Base-by-base conservation (phyloP, 106 monocot genomes). In the Vanilla planifolia region DNA sequence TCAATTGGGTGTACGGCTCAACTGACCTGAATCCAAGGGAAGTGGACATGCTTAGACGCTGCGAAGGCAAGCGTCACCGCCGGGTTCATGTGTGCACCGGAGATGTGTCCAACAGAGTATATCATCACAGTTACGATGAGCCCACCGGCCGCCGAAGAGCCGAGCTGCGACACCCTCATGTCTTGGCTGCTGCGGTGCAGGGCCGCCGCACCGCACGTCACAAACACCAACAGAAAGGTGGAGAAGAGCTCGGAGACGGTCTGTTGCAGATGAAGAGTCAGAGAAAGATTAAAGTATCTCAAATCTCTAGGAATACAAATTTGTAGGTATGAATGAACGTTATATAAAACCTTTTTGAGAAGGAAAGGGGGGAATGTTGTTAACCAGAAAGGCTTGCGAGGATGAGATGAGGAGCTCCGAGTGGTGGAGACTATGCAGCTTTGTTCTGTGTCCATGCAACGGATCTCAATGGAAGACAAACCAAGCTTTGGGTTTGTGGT, bases 21-120 rank as follows among this genome's bases (percentile, higher is more conserved):
- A 26, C 42, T 23, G 24, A 81, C 86, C 78, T 86, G 86, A 9
- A 78, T 71, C 86, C 81, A 86, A 30, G 81, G 86, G 67, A 86
- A 86, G 28, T 53, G 53, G 14, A 26, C 26, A 61, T 78, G 78
- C 51, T 65, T 46, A 22, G 43, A 64, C 7, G 67, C 68, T 2
- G 81, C 81, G 60, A 86, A 81, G 41, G 81, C 86, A 8, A 86
- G 58, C 0, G 81, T 86, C 43, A 86, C 81, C 1, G 85, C 80
- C 1, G 85, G 85, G 55, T 85, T 85, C 48, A 48, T 48, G 24
- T 48, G 48, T 23, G 48, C 48, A 23, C 48, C 48, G 3, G 48
- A 48, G n/a, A 48, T 48, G 5, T 48, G 48, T 25, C 48, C 48
- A 8, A 48, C 48, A 48, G 48, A 48, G 25, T 48, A 81, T 23